Percentiles rank a stretch among this genome's conserved stretches.
phyloP scores from a whole-genome alignment of 352 stramenopile genomes.

The Globisporangium nagaii region DNA sequence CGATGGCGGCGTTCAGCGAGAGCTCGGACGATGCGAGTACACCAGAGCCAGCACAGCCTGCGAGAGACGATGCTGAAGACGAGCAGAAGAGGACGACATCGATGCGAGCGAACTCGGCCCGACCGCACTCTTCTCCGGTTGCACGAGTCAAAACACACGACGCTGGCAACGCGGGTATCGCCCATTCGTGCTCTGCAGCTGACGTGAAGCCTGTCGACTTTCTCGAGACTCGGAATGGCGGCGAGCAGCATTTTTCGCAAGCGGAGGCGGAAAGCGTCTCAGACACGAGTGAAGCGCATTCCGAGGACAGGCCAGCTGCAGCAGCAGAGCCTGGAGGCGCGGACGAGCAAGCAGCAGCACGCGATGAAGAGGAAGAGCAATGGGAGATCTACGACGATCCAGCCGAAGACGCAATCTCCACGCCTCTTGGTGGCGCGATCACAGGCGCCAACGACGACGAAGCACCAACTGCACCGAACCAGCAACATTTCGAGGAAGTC shows the following conservation, averaged over 20 bases:
- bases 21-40: too few species aligned
- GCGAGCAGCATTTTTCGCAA: not conserved
- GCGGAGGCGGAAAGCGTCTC: not conserved
- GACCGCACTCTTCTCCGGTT: constrained; percentile 3
- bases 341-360: not conserved
- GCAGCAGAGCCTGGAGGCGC: not conserved
- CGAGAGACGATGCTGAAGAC: not conserved
- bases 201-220: not conserved
- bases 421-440: not conserved
- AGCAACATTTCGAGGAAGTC: not conserved
- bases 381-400: constrained; percentile 2
- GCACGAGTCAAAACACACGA: not conserved
- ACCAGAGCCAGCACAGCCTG: not conserved
- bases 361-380: not conserved
- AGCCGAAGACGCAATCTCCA: constrained; percentile 1
- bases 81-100: not conserved
- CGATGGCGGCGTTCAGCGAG: constrained; percentile 11
- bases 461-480: not conserved
- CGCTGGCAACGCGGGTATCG: not conserved
- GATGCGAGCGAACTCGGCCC: not conserved
- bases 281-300: not conserved
- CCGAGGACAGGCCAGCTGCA: not conserved
- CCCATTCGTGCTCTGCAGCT: not conserved
- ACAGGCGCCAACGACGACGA: not conserved
- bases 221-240: not conserved